Percentiles rank a stretch among this genome's conserved stretches.
Conservation (phyloP, 2,329 filamentous ascomycete genomes). For the Aspergillus phoenicis region DNA sequence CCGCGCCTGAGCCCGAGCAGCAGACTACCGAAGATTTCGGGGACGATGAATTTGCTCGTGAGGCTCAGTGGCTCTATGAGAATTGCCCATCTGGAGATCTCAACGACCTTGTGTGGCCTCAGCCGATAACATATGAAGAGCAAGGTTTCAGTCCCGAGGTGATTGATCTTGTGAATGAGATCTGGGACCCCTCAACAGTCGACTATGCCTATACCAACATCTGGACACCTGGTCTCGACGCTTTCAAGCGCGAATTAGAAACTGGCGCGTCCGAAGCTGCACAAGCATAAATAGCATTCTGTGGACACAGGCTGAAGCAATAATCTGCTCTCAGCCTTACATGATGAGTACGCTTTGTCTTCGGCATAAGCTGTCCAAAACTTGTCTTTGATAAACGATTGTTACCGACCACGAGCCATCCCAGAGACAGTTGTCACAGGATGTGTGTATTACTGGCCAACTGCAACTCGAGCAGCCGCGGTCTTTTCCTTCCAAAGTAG, state of each 20-base stretch:
- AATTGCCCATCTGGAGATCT: slow-evolving; percentile 31
- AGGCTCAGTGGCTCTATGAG: slow-evolving; percentile 31
- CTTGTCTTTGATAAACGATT: not conserved
- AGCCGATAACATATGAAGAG: slow-evolving; percentile 18
- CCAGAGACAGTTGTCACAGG: no score
- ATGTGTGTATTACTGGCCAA: not conserved
- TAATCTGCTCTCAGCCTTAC: not conserved
- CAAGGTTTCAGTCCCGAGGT: slow-evolving; percentile 18
- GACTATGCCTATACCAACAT: slow-evolving; percentile 17
- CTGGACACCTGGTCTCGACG: slow-evolving; percentile 20
- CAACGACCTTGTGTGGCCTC: slow-evolving; percentile 27
- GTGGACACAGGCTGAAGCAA: not conserved
- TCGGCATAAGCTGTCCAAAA: not conserved
- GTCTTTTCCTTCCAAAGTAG: not conserved
- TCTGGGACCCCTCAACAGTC: slow-evolving; percentile 22
- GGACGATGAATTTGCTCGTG: slow-evolving; percentile 27
- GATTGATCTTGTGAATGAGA: slow-evolving; percentile 17
- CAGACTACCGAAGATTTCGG: slow-evolving; percentile 21
- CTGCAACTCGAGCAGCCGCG: not conserved
- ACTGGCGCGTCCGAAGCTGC: not conserved
- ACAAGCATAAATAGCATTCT: not conserved
- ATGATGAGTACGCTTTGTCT: not conserved
- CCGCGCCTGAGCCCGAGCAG: slow-evolving; percentile 1
- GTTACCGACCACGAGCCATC: not conserved
- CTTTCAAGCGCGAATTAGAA: slow-evolving; percentile 17